Evolutionary conservation across 208 protist species (phyloP), one percentile per base, ranked within the genome.

Genomic region (Porcisia deanei): DNA sequence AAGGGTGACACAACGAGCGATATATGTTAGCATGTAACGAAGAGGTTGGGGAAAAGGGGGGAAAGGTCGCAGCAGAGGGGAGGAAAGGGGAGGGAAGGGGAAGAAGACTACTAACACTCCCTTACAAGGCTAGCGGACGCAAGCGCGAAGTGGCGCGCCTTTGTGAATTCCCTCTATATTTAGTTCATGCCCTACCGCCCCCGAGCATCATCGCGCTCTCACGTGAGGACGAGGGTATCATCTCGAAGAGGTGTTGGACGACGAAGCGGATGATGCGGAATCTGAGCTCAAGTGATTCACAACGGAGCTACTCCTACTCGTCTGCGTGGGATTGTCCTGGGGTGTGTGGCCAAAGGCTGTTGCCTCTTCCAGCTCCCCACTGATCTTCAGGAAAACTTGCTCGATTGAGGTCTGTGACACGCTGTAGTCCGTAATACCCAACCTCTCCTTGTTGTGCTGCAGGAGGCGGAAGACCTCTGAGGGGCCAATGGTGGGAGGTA

Each of bases 351-450:
- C 71, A 20, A 79, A 60, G 9, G 75, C 68, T 1, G 73, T 79
- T 3, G 73, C 76, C 57, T 79, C 73, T 60, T 88, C 84, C 43
- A 82, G 75, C 73, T 85, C 84, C 55, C 86, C 83, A 65, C 82
- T 93, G 55, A 94, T 95, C 71, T 77, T 77, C 20, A 96, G 47
- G 75, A 96, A 97, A 9, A 98, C 91, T 70, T 96, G 90, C 70
- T 96, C 92, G 64, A 97, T 87, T 16, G 87, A 94, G 20, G 91
- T 93, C 80, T 98, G 88, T 37, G 79, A 89, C 14, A 98, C 81
- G 57, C 77, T 83, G 85, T 97, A 96, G 83, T 96, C 90, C 1
- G 69, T 80, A n/a, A 96, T 87, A 34, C 75, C n/a, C 18, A 93
- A 75, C 34, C n/a, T 9, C 61, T 63, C 73, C 37, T 66, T 59